Evolutionary conservation across 129 eudicot genomes (phyloP), one percentile per base, ranked within the genome.

Genomic region (Escallonia rubra): DNA sequence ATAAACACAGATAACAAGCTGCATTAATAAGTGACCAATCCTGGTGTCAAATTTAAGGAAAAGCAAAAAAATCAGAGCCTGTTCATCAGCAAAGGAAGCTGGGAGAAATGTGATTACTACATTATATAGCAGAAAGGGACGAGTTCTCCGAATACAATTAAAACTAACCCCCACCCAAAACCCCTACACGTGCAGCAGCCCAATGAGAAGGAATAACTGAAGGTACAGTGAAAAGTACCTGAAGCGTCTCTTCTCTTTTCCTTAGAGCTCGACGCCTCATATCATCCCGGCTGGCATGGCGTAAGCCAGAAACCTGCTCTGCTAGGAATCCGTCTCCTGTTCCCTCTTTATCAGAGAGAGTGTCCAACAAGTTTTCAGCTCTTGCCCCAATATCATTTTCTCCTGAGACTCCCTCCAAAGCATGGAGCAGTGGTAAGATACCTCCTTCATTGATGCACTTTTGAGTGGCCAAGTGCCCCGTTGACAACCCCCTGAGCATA

Each of bases 341-440:
- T 63, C 91, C 95, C 64, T 93, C 99, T 72, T 80, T 86, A 59
- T 87, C 97, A 12, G 97, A 85, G 38, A 94, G 95, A 14, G 96
- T 94, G 52, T 94, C 97, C 77, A 94, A 76, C 72, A 94, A 85
- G 79, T 94, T 94, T 69, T 94, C 99, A 76, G 99, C 99, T 76
- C 90, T 87, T 2, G 93, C 97, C 48, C 99, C 99, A 42, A 94
- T 90, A 72, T 94, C 99, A 62, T 89, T 94, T 83, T 94, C 99
- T 70, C 99, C 99, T 4, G 99, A 13, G 11, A 94, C 99, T 59
- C 99, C 95, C 79, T 89, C 99, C 64, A 94, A 70, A 14, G 97
- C 96, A 79, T 94, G 99, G 8, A 94, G 93, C 86, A 94, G 69
- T 14, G 97, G 96, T 70, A 94, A 75, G 70, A 89, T 79, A 41